Base-by-base conservation (phyloP, 202 grass and related monocot species). In the Schoenoplectus tabernaemontani region DNA sequence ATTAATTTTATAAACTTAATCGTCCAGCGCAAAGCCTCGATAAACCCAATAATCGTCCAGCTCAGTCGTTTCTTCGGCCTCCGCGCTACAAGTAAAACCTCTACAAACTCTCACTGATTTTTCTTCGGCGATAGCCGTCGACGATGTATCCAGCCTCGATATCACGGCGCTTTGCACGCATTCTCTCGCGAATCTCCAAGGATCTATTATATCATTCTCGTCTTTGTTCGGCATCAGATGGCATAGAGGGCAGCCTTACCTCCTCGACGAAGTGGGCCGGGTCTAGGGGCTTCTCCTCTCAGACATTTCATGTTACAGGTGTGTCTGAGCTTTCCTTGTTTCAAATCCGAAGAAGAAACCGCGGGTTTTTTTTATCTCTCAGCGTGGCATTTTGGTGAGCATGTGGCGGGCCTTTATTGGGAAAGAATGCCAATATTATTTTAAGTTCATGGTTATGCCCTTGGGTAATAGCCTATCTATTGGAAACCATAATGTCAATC, bases 271-370 rank as follows among this genome's bases (percentile, higher is more conserved):
- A 51, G 16, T 37, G 75, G 26, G 37, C 28, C 23, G 17, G 15
- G 51, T 32, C 62, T 15, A 74, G 76, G 39, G 71, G 50, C 38
- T 85, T 80, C 76, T 85, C 83, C 22, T 85, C 48, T 32, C 83
- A 73, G 19, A 37, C 64, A 56, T 50, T 16, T 60, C 57, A 30
- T 38, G 13, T 59, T 30, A 19, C 38, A 75, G 76, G 76, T 85
- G 22, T 34, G n/a, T n/a, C n/a, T n/a, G n/a, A n/a, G n/a, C n/a
- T n/a, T n/a, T 54, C 8, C 38, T 11, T 41, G 44, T 17, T 54
- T 79, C 11, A 10, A 42, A 1, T 17, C 15, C 22, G n/a, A 17
- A 72, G n/a, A n/a, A n/a, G n/a, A n/a, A n/a, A n/a, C n/a, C n/a
- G n/a, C n/a, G n/a, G n/a, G n/a, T n/a, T n/a, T n/a, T n/a, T n/a